Base-by-base conservation (phyloP, 208 protist species). In the Trypanosoma rangeli region DNA sequence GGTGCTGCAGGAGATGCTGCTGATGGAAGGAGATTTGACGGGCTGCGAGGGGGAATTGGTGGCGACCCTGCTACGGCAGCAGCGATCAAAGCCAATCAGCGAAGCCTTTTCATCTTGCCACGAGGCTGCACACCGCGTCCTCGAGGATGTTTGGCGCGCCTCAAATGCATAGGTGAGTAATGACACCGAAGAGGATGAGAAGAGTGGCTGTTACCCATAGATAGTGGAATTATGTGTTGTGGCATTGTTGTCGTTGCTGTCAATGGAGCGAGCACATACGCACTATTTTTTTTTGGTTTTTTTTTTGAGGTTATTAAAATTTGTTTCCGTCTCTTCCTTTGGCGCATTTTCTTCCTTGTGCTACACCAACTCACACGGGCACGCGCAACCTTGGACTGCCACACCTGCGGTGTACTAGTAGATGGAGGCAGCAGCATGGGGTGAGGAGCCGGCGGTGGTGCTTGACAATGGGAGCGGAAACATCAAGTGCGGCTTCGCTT, bases 401-500 rank as follows among this genome's bases (percentile, higher is more conserved):
- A 42, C 42, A 46, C 15, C 15, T 46, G 42, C 3, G 42, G 42
- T 9, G 0, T 52, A 37, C 57, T 1, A 22, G 56, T 29, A 12
- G 28, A 73, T 83, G 67, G 46, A 58, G 3, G 12, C 73, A 63
- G 84, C 87, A 70, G 52, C 74, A 15, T 83, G 89, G 67, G 79
- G 84, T 44, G 78, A 93, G 58, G 70, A 89, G 69, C 71, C 83
- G 20, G 79, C 90, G 22, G 83, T 94, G 50, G 88, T 95, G 60
- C 84, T 79, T 68, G 90, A 95, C 66, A 96, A 96, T 71, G 89
- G 89, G 4, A 93, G 85, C 33, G 88, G 91, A 42, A 95, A 94
- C 76, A 80, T 91, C 52, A 99, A 98, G 75, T 94, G 95, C 60
- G 96, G 97, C 31, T 98, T 98, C 72, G 94, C 98, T 31, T 98